A percentile compares a stretch with the other conserved stretches of the same genome.
These are phyloP conservation scores for Smallanthus sonchifolius DNA, from an alignment of 129 eudicot genomes.

Conservation along the genomic window DNA sequence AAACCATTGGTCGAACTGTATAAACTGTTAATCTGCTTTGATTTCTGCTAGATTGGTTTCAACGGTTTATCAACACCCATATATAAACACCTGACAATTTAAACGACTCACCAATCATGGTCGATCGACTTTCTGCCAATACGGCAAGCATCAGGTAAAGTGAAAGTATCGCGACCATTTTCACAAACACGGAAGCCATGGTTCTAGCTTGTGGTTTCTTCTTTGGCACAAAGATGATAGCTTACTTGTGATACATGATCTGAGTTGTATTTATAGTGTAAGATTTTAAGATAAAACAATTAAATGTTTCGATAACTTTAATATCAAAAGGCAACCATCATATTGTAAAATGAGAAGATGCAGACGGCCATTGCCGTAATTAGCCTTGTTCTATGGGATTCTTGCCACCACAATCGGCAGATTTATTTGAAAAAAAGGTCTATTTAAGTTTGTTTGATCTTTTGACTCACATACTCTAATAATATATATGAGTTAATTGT, in stretches of 20 bases:
- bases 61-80: background rate
- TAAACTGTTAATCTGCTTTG: background rate
- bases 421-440: background rate
- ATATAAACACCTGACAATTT: no score
- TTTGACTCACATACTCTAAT: background rate
- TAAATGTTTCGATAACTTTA: background rate
- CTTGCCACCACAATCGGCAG: background rate
- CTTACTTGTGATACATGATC: constrained; percentile 8
- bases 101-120: background rate
- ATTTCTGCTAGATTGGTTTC: background rate
- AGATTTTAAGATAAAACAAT: background rate
- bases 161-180: background rate
- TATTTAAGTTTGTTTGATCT: background rate
- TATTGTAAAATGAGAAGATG: background rate
- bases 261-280: constrained; percentile 13
- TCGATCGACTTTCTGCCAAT: constrained; percentile 18
- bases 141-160: constrained; percentile 14
- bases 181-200: constrained; percentile 25
- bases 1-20: background rate
- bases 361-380: no score
- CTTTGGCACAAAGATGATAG: background rate
- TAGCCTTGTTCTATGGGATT: background rate
- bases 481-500: no score
- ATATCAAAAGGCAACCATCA: background rate
- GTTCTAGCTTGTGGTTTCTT: constrained; percentile 8